phyloP scores from a whole-genome alignment of 2,329 filamentous ascomycete species.

The Pestalotiopsis sp. region DNA sequence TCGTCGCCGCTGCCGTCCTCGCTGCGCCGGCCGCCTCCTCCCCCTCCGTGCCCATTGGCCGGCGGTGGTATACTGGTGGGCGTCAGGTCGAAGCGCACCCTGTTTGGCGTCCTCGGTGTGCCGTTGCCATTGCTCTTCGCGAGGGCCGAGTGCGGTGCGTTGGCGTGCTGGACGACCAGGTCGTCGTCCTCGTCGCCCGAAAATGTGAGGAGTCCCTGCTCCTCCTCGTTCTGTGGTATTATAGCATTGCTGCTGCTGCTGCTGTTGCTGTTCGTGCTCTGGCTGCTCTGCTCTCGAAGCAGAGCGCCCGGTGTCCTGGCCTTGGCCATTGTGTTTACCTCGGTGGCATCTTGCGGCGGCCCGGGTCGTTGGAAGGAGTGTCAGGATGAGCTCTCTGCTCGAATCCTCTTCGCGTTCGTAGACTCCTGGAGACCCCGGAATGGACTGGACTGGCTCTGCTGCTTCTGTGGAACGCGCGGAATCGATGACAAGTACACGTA shows the following conservation, averaged over 20 bases:
- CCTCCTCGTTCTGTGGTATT: conserved; percentile 34
- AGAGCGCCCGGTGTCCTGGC: conserved; percentile 36
- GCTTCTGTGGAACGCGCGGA: not conserved
- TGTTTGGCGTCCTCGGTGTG: conserved; percentile 56
- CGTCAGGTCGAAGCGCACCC: conserved; percentile 63
- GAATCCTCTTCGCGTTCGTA: not conserved
- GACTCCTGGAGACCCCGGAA: not conserved
- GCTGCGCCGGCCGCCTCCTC: conserved; percentile 4
- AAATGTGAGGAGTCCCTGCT: conserved; percentile 38
- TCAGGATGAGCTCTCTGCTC: not conserved
- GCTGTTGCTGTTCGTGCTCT: conserved; percentile 21
- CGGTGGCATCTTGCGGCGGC: conserved; percentile 37
- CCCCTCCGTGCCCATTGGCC: conserved; percentile 23
- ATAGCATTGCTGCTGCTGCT: conserved; percentile 19
- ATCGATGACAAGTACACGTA: not conserved
- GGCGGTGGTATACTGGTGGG: conserved; percentile 33
- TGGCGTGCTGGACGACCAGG: not conserved
- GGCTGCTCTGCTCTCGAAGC: conserved; percentile 36
- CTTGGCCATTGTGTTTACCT: conserved; percentile 45
- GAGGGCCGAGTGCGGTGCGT: not conserved
- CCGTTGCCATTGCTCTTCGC: not conserved
- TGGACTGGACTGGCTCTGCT: not conserved
- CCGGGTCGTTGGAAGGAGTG: not conserved
- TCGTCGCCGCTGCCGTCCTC: conserved; percentile 21
- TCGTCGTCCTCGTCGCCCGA: conserved; percentile 13